phyloP scores from a whole-genome alignment of 164 flowering plant genomes.

The Nelumbo lutea region DNA sequence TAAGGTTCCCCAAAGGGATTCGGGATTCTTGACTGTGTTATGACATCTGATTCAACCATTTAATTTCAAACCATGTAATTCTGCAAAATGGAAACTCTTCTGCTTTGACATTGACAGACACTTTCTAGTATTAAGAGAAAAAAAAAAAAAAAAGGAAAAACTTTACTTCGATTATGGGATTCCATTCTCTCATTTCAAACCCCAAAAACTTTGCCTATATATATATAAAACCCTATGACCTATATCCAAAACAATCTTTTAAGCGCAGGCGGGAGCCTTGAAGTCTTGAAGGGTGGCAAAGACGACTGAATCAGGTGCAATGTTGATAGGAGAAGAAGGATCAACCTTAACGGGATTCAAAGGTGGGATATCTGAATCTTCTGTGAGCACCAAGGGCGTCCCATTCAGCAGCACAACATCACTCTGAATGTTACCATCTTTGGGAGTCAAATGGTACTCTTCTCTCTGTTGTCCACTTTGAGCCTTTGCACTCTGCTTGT shows the following conservation, averaged over 20 bases:
- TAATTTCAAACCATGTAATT: no score
- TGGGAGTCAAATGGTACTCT: conserved; percentile 54
- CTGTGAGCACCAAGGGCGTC: conserved; percentile 12
- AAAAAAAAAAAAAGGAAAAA: no score
- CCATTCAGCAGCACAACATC: conserved; percentile 46
- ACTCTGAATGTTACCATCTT: conserved; percentile 43
- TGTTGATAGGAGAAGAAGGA: conserved; percentile 1
- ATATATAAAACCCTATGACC: no score
- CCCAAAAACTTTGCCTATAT: no score
- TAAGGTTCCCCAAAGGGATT: no score
- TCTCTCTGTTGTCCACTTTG: conserved; percentile 23
- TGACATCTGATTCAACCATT: no score
- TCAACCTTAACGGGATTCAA: conserved; percentile 7
- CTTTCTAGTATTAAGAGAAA: no score
- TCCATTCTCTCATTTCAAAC: no score
- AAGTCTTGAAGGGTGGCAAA: conserved; percentile 11
- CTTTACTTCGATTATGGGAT: no score
- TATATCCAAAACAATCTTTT: conserved; percentile 48
- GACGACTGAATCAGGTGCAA: conserved; percentile 10
- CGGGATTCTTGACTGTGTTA: no score
- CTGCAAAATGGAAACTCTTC: no score
- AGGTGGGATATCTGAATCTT: conserved; percentile 12
- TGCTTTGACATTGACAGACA: no score
- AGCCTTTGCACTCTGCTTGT: background rate
- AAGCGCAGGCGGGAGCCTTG: conserved; percentile 22